Evolutionary conservation across 257 asterid genomes (phyloP), one percentile per base, ranked within the genome.

Genomic region (Echium plantagineum): DNA sequence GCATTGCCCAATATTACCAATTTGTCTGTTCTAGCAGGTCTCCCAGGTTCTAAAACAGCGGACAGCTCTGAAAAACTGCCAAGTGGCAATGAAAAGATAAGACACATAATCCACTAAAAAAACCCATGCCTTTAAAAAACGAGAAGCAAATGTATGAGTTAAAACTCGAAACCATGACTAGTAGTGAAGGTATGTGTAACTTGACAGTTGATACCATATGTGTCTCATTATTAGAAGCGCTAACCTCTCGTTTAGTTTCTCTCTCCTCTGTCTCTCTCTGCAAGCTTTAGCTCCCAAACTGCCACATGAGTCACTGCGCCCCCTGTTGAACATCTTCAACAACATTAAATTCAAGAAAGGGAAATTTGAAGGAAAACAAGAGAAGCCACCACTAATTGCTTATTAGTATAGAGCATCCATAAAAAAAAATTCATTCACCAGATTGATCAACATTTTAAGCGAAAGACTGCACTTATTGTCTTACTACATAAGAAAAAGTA

Each of bases 181-280:
- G 52, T 21, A 13, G 52, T 55, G 12, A 2, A 35, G 21, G 32
- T 31, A 26, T 5, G 7, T n/a, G 22, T 22, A 3, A 24, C 26
- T 24, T 24, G 26, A 24, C 26, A 24, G 22, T 64, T 16, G 9
- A 10, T 16, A 42, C 17, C 30, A 19, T 24, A 17, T 12, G 21
- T 15, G 19, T 21, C n/a, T 28, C 3, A 28, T 8, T 35, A 15
- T 59, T 60, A 10, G 6, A 2, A 15, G 17, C 21, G 24, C 30
- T 10, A 69, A 86, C 95, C 88, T 86, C 48, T 84, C 94, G 32
- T 89, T 89, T 77, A 89, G 68, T 65, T 86, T 86, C 66, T 84
- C 91, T 74, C 97, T 76, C 81, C 97, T 84, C 63, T 80, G 71
- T 74, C 80, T 89, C 84, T 86, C 97, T 52, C 94, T 95, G 68